phyloP scores from a whole-genome alignment of 2,329 filamentous ascomycete genomes.

The Penicillium nordicum region DNA sequence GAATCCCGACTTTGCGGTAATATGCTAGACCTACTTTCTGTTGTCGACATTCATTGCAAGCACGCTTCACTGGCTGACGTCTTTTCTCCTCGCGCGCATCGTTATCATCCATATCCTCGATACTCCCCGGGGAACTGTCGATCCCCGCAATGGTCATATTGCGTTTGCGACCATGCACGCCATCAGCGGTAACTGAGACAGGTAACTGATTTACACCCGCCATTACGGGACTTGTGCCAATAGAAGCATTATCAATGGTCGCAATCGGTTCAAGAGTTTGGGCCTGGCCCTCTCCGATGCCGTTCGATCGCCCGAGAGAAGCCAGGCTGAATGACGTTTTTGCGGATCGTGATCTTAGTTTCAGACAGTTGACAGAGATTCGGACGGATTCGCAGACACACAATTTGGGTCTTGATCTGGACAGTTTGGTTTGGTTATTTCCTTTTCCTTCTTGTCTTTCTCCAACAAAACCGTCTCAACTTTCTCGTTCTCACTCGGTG shows the following conservation, averaged over 20 bases:
- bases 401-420: background rate
- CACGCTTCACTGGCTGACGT: slow-evolving; percentile 55
- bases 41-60: slow-evolving; percentile 67
- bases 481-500: slow-evolving; percentile 3
- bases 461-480: background rate
- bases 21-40: slow-evolving; percentile 54
- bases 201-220: slow-evolving; percentile 32
- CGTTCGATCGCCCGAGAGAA: slow-evolving; percentile 32
- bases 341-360: slow-evolving; percentile 14
- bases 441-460: background rate
- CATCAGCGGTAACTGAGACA: slow-evolving; percentile 29
- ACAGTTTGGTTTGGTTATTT: background rate
- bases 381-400: background rate
- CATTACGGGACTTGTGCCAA: slow-evolving; percentile 37
- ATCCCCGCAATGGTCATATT: slow-evolving; percentile 43
- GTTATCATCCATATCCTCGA: slow-evolving; percentile 45
- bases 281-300: slow-evolving; percentile 36
- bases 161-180: slow-evolving; percentile 40
- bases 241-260: slow-evolving; percentile 35
- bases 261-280: slow-evolving; percentile 27
- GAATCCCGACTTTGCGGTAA: background rate
- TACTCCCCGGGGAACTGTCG: slow-evolving; percentile 48
- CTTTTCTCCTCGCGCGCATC: slow-evolving; percentile 44
- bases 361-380: slow-evolving; percentile 9
- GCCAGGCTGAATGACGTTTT: slow-evolving; percentile 36